These are phyloP conservation scores for Cladosporium colombiae DNA, from an alignment of 2,329 filamentous ascomycete species.

Conservation along the genomic window DNA sequence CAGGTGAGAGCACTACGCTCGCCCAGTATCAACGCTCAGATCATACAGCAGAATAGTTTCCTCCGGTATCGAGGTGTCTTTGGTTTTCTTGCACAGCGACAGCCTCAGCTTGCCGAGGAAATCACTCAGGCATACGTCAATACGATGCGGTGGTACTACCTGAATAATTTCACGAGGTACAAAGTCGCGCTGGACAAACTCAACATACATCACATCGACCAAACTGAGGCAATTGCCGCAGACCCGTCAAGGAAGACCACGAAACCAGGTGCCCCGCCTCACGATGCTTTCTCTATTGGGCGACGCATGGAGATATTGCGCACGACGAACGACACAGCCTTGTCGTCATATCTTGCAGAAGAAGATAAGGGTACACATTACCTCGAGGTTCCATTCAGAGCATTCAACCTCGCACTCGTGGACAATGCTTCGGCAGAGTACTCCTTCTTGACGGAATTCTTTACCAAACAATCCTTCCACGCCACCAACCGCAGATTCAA, in stretches of 20 bases:
- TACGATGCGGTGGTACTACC: slow-evolving; percentile 98
- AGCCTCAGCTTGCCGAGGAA: slow-evolving; percentile 80
- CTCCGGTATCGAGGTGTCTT: slow-evolving; percentile 86
- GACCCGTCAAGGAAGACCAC: slow-evolving; percentile 58
- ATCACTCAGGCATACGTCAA: slow-evolving; percentile 94
- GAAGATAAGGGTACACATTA: slow-evolving; percentile 85
- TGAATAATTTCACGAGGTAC: slow-evolving; percentile 88
- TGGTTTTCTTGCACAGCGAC: slow-evolving; percentile 78
- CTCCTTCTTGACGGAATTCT: slow-evolving; percentile 88
- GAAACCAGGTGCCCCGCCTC: slow-evolving; percentile 47
- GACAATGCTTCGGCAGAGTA: slow-evolving; percentile 96
- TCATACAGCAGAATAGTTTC: slow-evolving; percentile 92
- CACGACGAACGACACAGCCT: slow-evolving; percentile 69
- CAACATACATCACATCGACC: slow-evolving; percentile 79
- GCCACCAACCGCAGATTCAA: slow-evolving; percentile 80
- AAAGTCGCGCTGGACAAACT: slow-evolving; percentile 80
- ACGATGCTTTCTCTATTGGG: slow-evolving; percentile 88
- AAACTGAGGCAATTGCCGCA: slow-evolving; percentile 70
- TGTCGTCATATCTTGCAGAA: slow-evolving; percentile 87
- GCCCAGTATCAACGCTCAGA: slow-evolving; percentile 94
- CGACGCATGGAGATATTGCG: slow-evolving; percentile 81
- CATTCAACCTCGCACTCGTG: slow-evolving; percentile 90
- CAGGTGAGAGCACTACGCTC: slow-evolving; percentile 94
- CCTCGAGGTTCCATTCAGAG: slow-evolving; percentile 85
- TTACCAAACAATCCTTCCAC: slow-evolving; percentile 74